These are phyloP conservation scores for Nadsonia commutata DNA, from an alignment of 1,139 yeast genomes.

Conservation along the genomic window DNA sequence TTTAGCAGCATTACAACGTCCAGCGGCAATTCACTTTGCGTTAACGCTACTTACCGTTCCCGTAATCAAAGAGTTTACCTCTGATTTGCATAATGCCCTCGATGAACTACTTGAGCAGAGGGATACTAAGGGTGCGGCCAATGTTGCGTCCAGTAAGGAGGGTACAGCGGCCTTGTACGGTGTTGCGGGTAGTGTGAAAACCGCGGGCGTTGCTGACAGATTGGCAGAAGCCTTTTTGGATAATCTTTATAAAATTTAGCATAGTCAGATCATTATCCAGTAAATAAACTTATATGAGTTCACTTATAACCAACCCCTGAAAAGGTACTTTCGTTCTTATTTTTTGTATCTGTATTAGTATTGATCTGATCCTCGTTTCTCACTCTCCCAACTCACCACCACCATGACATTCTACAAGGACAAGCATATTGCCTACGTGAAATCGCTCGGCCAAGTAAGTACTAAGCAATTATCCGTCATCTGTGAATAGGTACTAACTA, in stretches of 20 bases:
- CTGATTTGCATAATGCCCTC: constrained; percentile 38
- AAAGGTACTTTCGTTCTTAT: too few relatives aligned
- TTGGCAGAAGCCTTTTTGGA: constrained; percentile 71
- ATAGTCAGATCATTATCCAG: too few relatives aligned
- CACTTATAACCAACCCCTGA: too few relatives aligned
- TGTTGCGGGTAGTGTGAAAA: constrained; percentile 79
- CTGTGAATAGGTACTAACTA: neutral
- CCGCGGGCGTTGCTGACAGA: constrained; percentile 73
- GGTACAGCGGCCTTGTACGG: constrained; percentile 83
- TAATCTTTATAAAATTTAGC: constrained; percentile 59
- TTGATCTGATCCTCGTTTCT: too few relatives aligned
- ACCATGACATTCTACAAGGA: constrained; percentile 19
- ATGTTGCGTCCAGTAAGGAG: constrained; percentile 20
- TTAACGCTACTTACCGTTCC: constrained; percentile 58
- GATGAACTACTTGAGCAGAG: constrained; percentile 24
- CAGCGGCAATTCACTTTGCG: constrained; percentile 85
- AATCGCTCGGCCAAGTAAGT: constrained; percentile 30
- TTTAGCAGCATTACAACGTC: constrained; percentile 69
- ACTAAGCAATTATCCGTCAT: neutral
- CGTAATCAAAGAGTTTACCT: constrained; percentile 46
- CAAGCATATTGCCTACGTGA: constrained; percentile 40
- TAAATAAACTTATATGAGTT: too few relatives aligned
- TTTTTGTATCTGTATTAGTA: too few relatives aligned
- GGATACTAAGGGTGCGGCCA: constrained; percentile 10
- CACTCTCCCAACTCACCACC: neutral